Conservation (phyloP, 306 rosid species). For the Pyrus bretschneideri region DNA sequence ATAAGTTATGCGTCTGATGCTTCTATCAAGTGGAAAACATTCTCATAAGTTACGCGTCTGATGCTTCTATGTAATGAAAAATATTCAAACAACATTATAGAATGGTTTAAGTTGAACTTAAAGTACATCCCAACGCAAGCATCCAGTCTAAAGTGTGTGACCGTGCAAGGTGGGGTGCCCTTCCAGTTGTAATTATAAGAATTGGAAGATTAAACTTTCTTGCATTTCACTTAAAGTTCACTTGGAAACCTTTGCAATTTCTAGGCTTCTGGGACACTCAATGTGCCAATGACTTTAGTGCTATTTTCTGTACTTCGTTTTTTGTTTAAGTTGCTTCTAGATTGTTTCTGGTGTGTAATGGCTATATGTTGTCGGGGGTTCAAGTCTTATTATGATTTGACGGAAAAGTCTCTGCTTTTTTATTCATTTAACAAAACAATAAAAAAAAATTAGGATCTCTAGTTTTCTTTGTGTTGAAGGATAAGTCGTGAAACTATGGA, state of each 20-base stretch:
- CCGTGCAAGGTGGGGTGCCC: not conserved
- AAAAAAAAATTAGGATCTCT: not conserved
- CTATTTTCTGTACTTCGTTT: not conserved
- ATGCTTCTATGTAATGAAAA: not conserved
- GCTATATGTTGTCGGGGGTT: not conserved
- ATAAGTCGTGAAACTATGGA: not conserved
- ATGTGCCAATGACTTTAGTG: not conserved
- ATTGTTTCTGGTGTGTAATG: not conserved
- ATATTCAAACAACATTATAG: not conserved
- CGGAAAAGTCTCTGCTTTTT: not conserved
- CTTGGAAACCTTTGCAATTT: not conserved
- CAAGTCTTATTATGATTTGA: not conserved
- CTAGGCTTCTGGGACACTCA: not conserved
- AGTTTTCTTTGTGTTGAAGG: not conserved
- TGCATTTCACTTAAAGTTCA: not conserved
- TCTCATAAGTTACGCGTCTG: slow-evolving; percentile 5
- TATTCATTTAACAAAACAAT: not conserved
- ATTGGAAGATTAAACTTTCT: not conserved
- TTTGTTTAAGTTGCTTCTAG: not conserved
- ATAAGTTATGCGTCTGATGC: not conserved
- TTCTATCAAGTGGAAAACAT: not conserved
- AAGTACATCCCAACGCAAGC: not conserved
- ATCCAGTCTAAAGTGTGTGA: not conserved
- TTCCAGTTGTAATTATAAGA: not conserved
- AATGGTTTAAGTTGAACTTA: not conserved